These are phyloP conservation scores for Aquilaria sinensis DNA, from an alignment of 345 rosid species.

Conservation along the genomic window DNA sequence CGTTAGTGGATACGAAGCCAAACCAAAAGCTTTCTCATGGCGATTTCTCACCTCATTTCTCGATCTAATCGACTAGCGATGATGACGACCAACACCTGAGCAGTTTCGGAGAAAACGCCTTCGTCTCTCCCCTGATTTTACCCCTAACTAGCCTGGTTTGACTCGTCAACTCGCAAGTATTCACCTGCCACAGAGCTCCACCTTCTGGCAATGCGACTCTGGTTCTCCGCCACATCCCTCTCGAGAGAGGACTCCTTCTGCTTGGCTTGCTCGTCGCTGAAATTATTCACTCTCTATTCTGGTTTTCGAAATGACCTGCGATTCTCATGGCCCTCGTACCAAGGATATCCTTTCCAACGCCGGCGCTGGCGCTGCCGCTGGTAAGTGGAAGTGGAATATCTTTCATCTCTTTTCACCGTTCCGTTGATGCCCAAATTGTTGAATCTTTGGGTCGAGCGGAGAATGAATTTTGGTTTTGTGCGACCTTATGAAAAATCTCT, in stretches of 20 bases:
- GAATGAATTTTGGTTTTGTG: too few relatives aligned
- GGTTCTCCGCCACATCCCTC: conserved; percentile 54
- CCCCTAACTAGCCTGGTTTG: conserved; percentile 12
- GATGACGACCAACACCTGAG: too few relatives aligned
- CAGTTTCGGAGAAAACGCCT: too few relatives aligned
- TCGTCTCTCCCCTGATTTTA: too few relatives aligned
- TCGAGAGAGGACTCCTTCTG: conserved; percentile 53
- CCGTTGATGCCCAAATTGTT: too few relatives aligned
- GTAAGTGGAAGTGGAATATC: conserved; percentile 17
- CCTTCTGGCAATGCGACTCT: conserved; percentile 75
- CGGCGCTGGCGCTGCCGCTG: conserved; percentile 90
- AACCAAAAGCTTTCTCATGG: too few relatives aligned
- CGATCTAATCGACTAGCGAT: too few relatives aligned
- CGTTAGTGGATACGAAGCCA: too few relatives aligned
- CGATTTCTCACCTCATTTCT: too few relatives aligned
- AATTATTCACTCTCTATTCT: conserved; percentile 10
- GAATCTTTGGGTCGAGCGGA: too few relatives aligned
- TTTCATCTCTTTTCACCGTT: too few relatives aligned
- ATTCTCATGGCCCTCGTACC: conserved; percentile 51
- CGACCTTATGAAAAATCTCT: too few relatives aligned
- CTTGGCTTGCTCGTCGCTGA: conserved; percentile 13
- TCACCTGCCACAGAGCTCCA: conserved; percentile 5
- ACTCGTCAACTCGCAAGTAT: conserved; percentile 1
- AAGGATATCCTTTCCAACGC: conserved; percentile 71
- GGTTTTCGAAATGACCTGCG: conserved; percentile 40